A percentile compares a stretch with the other conserved stretches of the same genome.
These are phyloP conservation scores for Lithocarpus polystachyus DNA, from an alignment of 306 rosid species.

Conservation along the genomic window DNA sequence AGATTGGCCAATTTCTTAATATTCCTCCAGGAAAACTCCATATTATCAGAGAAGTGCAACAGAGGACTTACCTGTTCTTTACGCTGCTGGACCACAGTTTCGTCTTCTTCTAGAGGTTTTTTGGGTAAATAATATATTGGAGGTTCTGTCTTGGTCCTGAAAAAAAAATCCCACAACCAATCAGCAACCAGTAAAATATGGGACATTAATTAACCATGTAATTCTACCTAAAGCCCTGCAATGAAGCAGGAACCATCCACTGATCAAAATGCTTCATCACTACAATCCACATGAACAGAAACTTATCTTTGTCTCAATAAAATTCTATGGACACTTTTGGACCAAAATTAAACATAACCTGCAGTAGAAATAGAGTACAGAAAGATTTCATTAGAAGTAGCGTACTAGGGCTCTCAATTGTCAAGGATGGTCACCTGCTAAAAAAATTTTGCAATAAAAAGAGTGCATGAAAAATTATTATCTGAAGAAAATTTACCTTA, in stretches of 20 bases:
- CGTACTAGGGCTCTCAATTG: neutral
- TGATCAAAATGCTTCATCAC: conserved; percentile 66
- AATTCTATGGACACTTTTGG: conserved; percentile 97
- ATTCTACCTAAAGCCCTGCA: conserved; percentile 50
- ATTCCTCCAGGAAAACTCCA: neutral
- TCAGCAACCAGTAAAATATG: conserved; percentile 16
- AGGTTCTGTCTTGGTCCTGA: conserved; percentile 94
- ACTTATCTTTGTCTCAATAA: conserved; percentile 98
- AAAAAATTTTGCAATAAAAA: conserved; percentile 7
- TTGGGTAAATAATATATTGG: conserved; percentile 88
- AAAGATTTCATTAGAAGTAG: conserved; percentile 11
- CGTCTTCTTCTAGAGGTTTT: conserved; percentile 73
- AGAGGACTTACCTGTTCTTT: conserved; percentile 69
- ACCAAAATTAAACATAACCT: conserved; percentile 98
- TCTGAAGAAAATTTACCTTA: conserved; percentile 57
- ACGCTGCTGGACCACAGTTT: conserved; percentile 45
- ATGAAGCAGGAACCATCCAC: conserved; percentile 45
- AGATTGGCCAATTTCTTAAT: neutral
- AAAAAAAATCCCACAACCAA: conserved; percentile 26
- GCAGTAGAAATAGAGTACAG: conserved; percentile 31
- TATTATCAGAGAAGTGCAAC: neutral
- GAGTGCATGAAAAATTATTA: neutral
- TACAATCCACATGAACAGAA: conserved; percentile 79
- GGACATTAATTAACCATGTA: conserved; percentile 1
- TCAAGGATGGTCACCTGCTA: conserved; percentile 16